Base-by-base conservation (phyloP, 1,284 basidiomycete genomes). In the Cutaneotrichosporon sp. region DNA sequence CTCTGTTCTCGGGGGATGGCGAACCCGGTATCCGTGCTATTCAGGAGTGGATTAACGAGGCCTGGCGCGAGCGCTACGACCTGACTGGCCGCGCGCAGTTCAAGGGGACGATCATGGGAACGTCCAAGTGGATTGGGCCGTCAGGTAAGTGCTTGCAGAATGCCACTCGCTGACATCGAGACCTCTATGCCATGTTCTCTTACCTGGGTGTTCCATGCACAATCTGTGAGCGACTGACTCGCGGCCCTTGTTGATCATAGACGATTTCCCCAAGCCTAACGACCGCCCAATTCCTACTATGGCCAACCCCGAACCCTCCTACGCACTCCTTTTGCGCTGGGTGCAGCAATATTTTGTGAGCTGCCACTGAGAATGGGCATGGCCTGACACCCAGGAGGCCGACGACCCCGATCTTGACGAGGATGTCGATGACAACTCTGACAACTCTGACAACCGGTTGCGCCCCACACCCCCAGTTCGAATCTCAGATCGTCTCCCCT, bases 41-140 rank as follows among this genome's bases (percentile, higher is more conserved):
- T 31, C 92, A 94, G 73, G 71, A 67, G 14, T 88, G 88, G 86
- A 87, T 95, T 55, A 89, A 93, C 76, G 82, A 85, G 59, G 91
- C 91, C 1, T 95, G 92, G 92, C 76, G 81, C 4, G 60, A 81
- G 13, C 92, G 90, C 0, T 93, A 86, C 70, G 92, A 95, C 75
- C 71, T 76, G 18, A 84, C 87, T 65, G 92, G 92, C 7, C 85
- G 85, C 6, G 65, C 78, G 34, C 81, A 91, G 57, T 80, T 94
- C 9, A 83, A 84, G 36, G 76, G 80, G 51, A 82, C 83, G 46
- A 80, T 95, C 5, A 78, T 88, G 7, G 86, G 84, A 1, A 89
- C 87, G 2, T 82, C 73, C 5, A 90, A 89, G 75, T 90, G 87
- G 88, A 88, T 94, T 49, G 92, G 92, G 13, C 90, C 90, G 3